These are phyloP conservation scores for Hibiscus trionum DNA, from an alignment of 345 rosid species.

Conservation along the genomic window DNA sequence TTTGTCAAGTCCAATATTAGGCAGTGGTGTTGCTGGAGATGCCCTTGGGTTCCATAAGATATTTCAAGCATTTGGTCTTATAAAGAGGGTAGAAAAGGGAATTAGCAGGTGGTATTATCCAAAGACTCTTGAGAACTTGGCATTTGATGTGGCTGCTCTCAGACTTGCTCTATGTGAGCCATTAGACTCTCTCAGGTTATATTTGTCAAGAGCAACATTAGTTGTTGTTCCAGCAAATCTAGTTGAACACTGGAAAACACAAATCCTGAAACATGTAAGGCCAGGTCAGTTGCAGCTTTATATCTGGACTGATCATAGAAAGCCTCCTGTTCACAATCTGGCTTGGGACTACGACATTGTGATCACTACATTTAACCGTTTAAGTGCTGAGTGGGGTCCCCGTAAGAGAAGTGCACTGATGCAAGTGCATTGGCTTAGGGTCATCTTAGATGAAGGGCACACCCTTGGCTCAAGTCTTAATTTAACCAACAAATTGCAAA, in stretches of 20 bases:
- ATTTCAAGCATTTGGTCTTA: conserved; percentile 78
- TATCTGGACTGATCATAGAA: conserved; percentile 61
- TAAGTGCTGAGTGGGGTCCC: conserved; percentile 91
- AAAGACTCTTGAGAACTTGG: conserved; percentile 53
- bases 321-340: conserved; percentile 67
- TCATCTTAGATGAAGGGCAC: conserved; percentile 95
- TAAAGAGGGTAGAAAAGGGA: conserved; percentile 53
- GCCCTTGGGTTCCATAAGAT: conserved; percentile 44
- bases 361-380: conserved; percentile 83
- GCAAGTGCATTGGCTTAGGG: conserved; percentile 95
- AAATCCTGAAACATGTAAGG: conserved; percentile 73
- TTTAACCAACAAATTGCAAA: conserved; percentile 89
- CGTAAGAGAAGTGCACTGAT: conserved; percentile 72
- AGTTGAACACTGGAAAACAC: conserved; percentile 90
- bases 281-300: conserved; percentile 68
- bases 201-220: conserved; percentile 83
- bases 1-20: conserved; percentile 54
- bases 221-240: conserved; percentile 89
- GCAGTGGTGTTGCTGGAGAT: conserved; percentile 33
- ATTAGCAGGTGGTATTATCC: conserved; percentile 76
- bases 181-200: conserved; percentile 61
- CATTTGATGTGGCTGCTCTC: conserved; percentile 83
- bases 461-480: conserved; percentile 91
- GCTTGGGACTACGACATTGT: conserved; percentile 98
- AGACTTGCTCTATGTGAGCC: conserved; percentile 71